A percentile compares a stretch with the other conserved stretches of the same genome.
Conservation (phyloP, 163 green algal genomes). For the Prototheca wickerhamii region DNA sequence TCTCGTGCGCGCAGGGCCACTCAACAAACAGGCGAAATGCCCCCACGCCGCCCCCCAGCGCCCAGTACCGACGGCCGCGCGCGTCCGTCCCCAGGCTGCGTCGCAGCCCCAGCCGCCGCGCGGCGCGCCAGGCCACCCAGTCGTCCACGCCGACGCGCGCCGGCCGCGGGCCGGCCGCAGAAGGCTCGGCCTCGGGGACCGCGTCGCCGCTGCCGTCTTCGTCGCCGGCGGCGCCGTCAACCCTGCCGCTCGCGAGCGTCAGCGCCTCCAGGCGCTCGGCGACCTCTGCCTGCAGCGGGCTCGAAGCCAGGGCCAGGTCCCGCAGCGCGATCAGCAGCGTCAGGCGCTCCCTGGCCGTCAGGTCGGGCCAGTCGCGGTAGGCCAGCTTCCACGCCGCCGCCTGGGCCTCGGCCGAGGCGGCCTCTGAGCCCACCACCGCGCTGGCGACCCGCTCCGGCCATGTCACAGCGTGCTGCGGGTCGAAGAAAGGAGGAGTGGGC, state of each 20-base stretch:
- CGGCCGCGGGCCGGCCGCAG: not conserved
- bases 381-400: slow-evolving; percentile 41
- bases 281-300: slow-evolving; percentile 47
- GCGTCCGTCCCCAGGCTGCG: slow-evolving; percentile 53
- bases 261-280: slow-evolving; percentile 35
- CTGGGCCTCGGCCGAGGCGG: slow-evolving; percentile 1
- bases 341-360: slow-evolving; percentile 40
- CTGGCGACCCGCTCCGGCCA: slow-evolving; percentile 28
- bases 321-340: slow-evolving; percentile 45
- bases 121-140: slow-evolving; percentile 39
- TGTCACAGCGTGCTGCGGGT: slow-evolving; percentile 12
- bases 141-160: slow-evolving; percentile 6
- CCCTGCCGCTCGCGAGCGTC: not conserved
- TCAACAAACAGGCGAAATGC: slow-evolving; percentile 67
- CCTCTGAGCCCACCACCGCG: slow-evolving; percentile 12
- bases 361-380: slow-evolving; percentile 50
- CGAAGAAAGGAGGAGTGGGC: too few species aligned
- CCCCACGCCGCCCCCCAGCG: slow-evolving; percentile 48
- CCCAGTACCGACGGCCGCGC: slow-evolving; percentile 64
- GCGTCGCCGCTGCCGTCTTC: slow-evolving; percentile 6
- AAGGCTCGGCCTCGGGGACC: not conserved
- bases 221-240: slow-evolving; percentile 13
- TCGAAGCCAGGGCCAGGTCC: slow-evolving; percentile 41
- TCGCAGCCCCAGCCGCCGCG: slow-evolving; percentile 42
- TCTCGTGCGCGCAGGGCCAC: slow-evolving; percentile 4